Conservation (phyloP, 805 yeast species). For the Maudiozyma pseudohumilis region DNA sequence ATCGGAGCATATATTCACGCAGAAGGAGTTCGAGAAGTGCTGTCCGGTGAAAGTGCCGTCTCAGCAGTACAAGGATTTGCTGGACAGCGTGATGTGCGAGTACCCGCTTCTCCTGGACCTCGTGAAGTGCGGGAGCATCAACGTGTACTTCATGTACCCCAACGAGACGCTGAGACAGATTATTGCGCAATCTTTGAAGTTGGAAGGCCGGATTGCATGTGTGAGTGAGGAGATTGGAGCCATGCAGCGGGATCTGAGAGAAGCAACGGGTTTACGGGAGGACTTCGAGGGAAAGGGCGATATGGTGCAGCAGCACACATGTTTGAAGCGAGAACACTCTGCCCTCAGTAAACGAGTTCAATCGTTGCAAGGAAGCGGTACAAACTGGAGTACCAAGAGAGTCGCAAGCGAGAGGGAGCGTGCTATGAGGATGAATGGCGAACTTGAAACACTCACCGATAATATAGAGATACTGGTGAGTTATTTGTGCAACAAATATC, state of each 20-base stretch:
- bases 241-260: conserved; percentile 7
- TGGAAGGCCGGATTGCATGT: neutral
- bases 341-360: neutral
- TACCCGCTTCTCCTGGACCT: conserved; percentile 19
- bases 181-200: neutral
- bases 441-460: conserved; percentile 26
- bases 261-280: neutral
- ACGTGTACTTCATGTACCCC: conserved; percentile 31
- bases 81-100: conserved; percentile 6
- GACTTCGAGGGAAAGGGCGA: conserved; percentile 4
- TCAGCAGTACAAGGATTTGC: conserved; percentile 3
- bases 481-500: conserved; percentile 28
- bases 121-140: conserved; percentile 47
- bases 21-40: conserved; percentile 10
- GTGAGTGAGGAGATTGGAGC: conserved; percentile 6
- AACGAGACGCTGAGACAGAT: neutral
- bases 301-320: conserved; percentile 1
- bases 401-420: conserved; percentile 6
- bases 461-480: conserved; percentile 34
- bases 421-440: conserved; percentile 2
- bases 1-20: conserved; percentile 4
- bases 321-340: conserved; percentile 4
- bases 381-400: conserved; percentile 17
- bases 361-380: neutral
- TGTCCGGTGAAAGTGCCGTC: conserved; percentile 6